A percentile compares a stretch with the other conserved stretches of the same genome.
Conservation (phyloP, 2,329 filamentous ascomycete genomes). For the Cordyceps tenuipes region DNA sequence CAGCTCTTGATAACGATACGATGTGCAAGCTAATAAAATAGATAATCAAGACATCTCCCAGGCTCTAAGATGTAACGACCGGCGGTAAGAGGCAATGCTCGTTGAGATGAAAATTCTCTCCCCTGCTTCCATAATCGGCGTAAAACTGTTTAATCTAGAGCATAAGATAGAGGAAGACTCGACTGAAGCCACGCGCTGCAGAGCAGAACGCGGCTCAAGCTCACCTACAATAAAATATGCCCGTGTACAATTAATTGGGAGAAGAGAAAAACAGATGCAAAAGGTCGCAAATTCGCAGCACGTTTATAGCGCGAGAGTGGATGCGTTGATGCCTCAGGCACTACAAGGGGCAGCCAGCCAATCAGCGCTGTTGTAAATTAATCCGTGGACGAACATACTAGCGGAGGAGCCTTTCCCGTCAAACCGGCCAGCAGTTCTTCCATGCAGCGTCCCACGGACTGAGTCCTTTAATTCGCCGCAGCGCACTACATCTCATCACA, state of each 20-base stretch:
- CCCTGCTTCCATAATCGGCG: slow-evolving; percentile 66
- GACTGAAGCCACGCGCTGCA: slow-evolving; percentile 39
- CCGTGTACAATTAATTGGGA: slow-evolving; percentile 49
- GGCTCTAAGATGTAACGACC: slow-evolving; percentile 52
- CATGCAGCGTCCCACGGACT: slow-evolving; percentile 32
- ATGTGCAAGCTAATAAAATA: neutral
- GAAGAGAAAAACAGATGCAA: slow-evolving; percentile 32
- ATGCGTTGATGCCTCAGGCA: slow-evolving; percentile 30
- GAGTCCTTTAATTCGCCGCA: slow-evolving; percentile 29
- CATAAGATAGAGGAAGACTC: slow-evolving; percentile 68
- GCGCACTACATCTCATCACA: slow-evolving; percentile 30
- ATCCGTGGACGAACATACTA: slow-evolving; percentile 27
- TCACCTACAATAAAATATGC: slow-evolving; percentile 66
- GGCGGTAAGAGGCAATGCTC: slow-evolving; percentile 64
- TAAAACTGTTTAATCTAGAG: slow-evolving; percentile 47
- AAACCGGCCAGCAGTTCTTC: slow-evolving; percentile 28
- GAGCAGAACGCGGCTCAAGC: slow-evolving; percentile 42
- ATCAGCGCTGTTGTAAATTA: slow-evolving; percentile 37
- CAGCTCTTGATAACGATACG: slow-evolving; percentile 56
- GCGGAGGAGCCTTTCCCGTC: slow-evolving; percentile 29
- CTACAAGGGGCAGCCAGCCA: slow-evolving; percentile 22
- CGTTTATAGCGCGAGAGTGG: slow-evolving; percentile 12
- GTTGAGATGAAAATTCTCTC: slow-evolving; percentile 48
- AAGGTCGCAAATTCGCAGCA: slow-evolving; percentile 8
- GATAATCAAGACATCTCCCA: neutral